phyloP scores from a whole-genome alignment of 116 monocot genomes.

The Cymodocea nodosa region DNA sequence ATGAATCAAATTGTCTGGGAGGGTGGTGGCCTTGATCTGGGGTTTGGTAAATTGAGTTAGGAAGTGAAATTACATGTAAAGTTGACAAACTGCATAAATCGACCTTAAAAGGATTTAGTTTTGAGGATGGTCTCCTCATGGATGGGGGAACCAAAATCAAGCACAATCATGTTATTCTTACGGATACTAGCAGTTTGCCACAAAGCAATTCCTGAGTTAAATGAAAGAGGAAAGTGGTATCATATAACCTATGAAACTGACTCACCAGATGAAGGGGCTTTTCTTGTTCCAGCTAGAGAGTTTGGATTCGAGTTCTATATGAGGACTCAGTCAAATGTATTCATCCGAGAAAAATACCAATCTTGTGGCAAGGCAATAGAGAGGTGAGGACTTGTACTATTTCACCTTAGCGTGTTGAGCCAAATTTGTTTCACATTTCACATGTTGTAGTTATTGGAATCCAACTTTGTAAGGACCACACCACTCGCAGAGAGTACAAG shows the following conservation, averaged over 20 bases:
- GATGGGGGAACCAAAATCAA: conserved; percentile 29
- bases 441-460: background rate
- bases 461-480: no score
- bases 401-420: no score
- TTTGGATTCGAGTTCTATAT: conserved; percentile 61
- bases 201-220: conserved; percentile 51
- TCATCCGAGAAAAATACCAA: conserved; percentile 27
- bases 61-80: conserved; percentile 18
- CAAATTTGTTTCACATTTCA: background rate
- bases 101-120: conserved; percentile 69
- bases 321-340: conserved; percentile 55
- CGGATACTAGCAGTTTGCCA: conserved; percentile 60
- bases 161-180: conserved; percentile 37
- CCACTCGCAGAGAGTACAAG: conserved; percentile 31
- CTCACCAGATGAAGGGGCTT: conserved; percentile 74
- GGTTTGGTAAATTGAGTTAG: conserved; percentile 39
- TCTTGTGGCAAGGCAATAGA: conserved; percentile 15
- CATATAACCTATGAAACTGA: conserved; percentile 51
- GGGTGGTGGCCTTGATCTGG: conserved; percentile 10
- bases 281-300: conserved; percentile 56
- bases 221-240: conserved; percentile 46
- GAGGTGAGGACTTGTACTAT: conserved; percentile 15
- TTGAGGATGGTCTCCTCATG: conserved; percentile 76
- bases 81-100: conserved; percentile 24
- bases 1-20: conserved; percentile 25